Evolutionary conservation across 202 grass and related monocot genomes (phyloP).

Genomic region (Carex arenaria): DNA sequence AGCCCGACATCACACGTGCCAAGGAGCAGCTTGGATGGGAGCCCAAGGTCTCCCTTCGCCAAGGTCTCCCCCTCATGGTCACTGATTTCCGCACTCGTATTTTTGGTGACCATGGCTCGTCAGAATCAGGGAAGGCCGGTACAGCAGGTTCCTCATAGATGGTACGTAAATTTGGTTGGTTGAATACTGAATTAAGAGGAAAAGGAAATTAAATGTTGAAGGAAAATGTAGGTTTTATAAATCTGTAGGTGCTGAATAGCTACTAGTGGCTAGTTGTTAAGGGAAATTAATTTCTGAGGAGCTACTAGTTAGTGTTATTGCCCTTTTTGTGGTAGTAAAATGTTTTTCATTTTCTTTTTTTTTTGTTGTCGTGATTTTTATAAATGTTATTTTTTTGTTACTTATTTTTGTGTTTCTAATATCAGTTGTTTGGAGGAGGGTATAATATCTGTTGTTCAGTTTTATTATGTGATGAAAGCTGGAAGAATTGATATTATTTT

Average conservation of each 20-base stretch:
- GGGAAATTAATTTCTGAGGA: constrained; percentile 11
- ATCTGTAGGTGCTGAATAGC: constrained; percentile 8
- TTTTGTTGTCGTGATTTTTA: constrained; percentile 14
- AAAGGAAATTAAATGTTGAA: constrained; percentile 5
- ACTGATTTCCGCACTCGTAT: constrained; percentile 73
- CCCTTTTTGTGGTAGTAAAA: constrained; percentile 18
- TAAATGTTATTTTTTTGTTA: constrained; percentile 17
- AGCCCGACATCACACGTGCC: constrained; percentile 78
- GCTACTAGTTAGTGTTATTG: constrained; percentile 12
- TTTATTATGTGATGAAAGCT: constrained; percentile 8
- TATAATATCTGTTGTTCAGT: not conserved
- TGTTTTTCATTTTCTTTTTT: not conserved
- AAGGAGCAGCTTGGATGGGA: constrained; percentile 84
- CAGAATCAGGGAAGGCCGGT: not conserved
- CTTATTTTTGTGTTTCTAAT: not conserved
- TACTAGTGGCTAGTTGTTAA: constrained; percentile 16
- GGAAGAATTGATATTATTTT: constrained; percentile 9
- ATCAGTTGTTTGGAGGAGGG: not conserved
- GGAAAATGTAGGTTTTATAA: constrained; percentile 3
- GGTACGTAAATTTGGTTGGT: constrained; percentile 8
- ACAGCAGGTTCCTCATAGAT: constrained; percentile 21
- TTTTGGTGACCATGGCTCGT: constrained; percentile 48
- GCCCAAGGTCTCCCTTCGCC: constrained; percentile 57
- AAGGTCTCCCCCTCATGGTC: constrained; percentile 88
- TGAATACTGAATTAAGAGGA: not conserved